Evolutionary conservation across 1,284 basidiomycete genomes (phyloP).

Genomic region (Peniophora sp.): DNA sequence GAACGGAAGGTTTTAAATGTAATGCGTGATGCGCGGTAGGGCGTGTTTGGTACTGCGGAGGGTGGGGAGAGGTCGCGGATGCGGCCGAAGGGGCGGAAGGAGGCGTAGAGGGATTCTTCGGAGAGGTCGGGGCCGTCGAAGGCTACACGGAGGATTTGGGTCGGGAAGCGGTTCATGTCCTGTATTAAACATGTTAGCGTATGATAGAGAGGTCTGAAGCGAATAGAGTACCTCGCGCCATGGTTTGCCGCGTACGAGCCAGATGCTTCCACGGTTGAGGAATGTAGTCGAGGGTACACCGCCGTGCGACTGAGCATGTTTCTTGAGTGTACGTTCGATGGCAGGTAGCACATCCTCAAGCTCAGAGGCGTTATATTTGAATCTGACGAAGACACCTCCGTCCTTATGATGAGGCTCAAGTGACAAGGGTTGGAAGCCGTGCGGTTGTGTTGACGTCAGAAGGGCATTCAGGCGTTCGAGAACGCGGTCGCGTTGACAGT

Average conservation of each 20-base stretch:
- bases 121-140: conserved; percentile 84
- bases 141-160: conserved; percentile 62
- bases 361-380: conserved; percentile 48
- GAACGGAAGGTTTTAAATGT: conserved; percentile 57
- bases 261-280: conserved; percentile 47
- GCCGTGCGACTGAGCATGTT: conserved; percentile 36
- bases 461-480: conserved; percentile 34
- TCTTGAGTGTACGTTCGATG: conserved; percentile 41
- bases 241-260: conserved; percentile 77
- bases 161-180: conserved; percentile 83
- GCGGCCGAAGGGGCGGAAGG: conserved; percentile 77
- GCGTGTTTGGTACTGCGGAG: conserved; percentile 57
- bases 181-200: conserved; percentile 21
- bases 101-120: conserved; percentile 67
- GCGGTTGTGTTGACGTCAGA: conserved; percentile 32
- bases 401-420: conserved; percentile 67
- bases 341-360: conserved; percentile 32
- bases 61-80: conserved; percentile 66
- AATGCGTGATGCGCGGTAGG: conserved; percentile 57
- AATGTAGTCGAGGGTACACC: conserved; percentile 62
- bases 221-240: conserved; percentile 64
- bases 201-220: conserved; percentile 11
- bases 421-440: conserved; percentile 49
- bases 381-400: conserved; percentile 82
- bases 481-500: conserved; percentile 47